Evolutionary conservation across 192 early-diverging fungal species (phyloP), one percentile per base, ranked within the genome.

Genomic region (Lunasporangiospora selenospora): DNA sequence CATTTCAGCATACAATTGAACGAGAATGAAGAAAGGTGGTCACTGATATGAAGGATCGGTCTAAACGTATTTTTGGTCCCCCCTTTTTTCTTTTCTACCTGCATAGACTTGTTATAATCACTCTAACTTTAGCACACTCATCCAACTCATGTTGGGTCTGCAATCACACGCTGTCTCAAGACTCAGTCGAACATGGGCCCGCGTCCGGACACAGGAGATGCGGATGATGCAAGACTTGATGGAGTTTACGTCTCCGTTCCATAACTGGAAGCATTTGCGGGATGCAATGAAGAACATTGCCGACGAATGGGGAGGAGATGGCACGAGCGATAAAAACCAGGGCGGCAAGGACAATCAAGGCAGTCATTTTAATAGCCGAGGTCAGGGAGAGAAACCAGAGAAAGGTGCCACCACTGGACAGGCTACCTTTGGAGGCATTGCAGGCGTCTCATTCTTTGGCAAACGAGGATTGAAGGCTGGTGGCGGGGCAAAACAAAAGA

Each of bases 51-150:
- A n/a, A n/a, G n/a, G n/a, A n/a, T n/a, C n/a, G n/a, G n/a, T n/a
- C n/a, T n/a, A n/a, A n/a, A n/a, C n/a, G n/a, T n/a, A n/a, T n/a
- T n/a, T 18, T 19, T 15, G 47, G 30, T 41, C 37, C 23, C 24
- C 36, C 43, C n/a, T 47, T 56, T 51, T 18, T 27, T 26, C 26
- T 10, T 13, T 23, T 6, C 15, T 24, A 21, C 31, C n/a, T 41
- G 15, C n/a, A 29, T 43, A 85, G 84, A 85, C 82, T 59, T 88
- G 87, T 31, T 80, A 75, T 19, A 54, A 67, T 36, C 79, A 83
- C 53, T 82, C 78, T 53, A 88, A 88, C 31, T 88, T 85, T 40
- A 80, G 82, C 6, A 82, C 87, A 0, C 43, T 88, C 18, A 80
- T 83, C n/a, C 83, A 85, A 55, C 76, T 88, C 19, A 77, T 86